Evolutionary conservation across 31 red algal species (phyloP).

Genomic region (Odonthalia washingtoniensis): DNA sequence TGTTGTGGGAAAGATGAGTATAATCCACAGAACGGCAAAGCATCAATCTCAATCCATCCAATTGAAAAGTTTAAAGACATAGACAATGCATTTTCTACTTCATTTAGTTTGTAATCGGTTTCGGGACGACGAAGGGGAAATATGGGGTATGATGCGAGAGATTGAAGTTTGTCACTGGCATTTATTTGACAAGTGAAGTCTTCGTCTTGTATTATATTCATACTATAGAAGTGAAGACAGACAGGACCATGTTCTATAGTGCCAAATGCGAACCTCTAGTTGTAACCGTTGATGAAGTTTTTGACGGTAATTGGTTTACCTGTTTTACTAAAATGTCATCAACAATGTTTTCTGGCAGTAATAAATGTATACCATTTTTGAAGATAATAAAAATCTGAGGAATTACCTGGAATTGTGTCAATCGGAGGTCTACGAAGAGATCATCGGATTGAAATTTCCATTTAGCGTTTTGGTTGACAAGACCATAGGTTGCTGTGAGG

Average conservation of each 20-base stretch:
- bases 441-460: not conserved
- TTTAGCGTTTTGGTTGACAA: not conserved
- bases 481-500: not conserved
- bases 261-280: not conserved
- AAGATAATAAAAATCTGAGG: not conserved
- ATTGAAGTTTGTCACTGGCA: not conserved
- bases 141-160: not conserved
- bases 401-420: not conserved
- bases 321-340: not conserved
- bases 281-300: not conserved
- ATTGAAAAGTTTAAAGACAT: not conserved
- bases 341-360: no score
- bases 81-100: not conserved
- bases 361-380: not conserved
- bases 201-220: not conserved
- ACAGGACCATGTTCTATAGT: not conserved
- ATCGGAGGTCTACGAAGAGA: not conserved
- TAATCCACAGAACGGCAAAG: not conserved
- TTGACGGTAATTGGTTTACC: not conserved
- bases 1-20: not conserved
- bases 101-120: not conserved
- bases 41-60: not conserved
- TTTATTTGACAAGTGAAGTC: not conserved
- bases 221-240: not conserved
- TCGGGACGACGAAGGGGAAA: not conserved